Base-by-base conservation (phyloP, 805 yeast species). In the Allodekkera sacchari region DNA sequence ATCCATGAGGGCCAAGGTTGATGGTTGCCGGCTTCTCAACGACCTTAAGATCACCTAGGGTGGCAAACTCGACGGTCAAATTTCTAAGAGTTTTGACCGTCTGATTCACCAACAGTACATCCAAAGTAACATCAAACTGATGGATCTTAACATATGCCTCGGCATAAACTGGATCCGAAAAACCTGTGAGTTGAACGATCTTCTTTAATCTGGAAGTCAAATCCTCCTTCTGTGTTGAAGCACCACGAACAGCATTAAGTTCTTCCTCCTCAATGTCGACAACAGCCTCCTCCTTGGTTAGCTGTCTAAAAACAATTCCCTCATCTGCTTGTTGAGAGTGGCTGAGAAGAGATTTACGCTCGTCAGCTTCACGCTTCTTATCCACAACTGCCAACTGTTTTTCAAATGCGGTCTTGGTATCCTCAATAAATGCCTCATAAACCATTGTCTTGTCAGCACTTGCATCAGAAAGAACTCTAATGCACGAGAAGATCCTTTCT, bases 121-220 rank as follows among this genome's bases (percentile, higher is more conserved):
- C 98, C 45, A 92, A 68, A 0, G 87, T 87, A 48, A 92, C 94
- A 56, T 94, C 97, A 55, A 82, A 92, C 61, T 94, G 97, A 50
- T 88, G 95, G n/a, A 85, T 92, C 44, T 83, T 83, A 44, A 92
- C 84, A 50, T 82, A 84, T 1, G 96, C 98, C 62, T 92, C 99
- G 6, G 96, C 97, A 55, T 92, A 92, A 21, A 92, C 94, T 14
- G 97, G 95, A 56, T 92, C 99, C 0, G 96, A 83, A 59, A 87
- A 92, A 12, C 99, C 99, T n/a, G 98, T 89, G 44, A 92, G 71
- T 54, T 84, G 97, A 30, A 85, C 77, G 48, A 94, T 83, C 57
- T 84, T 87, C 57, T 76, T 81, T 50, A 92, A 70, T 59, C 84
- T 81, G 2, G 96, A 85, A 5, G 83, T 65, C 39, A 77, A 61